phyloP scores from a whole-genome alignment of 2,329 filamentous ascomycete genomes.

The Pyrenochaeta sp. region DNA sequence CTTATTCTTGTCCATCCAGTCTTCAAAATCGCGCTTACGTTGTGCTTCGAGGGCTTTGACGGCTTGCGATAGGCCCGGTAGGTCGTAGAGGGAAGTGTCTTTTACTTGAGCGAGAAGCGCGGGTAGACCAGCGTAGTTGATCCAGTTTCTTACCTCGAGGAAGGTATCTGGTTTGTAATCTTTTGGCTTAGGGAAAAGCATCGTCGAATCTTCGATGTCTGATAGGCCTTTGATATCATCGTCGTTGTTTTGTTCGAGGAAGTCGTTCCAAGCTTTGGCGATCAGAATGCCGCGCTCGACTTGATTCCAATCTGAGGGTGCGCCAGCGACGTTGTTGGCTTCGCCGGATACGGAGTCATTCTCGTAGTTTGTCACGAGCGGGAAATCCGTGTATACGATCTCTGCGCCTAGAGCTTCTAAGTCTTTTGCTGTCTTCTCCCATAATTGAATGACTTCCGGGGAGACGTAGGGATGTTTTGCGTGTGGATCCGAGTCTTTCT shows the following conservation, averaged over 20 bases:
- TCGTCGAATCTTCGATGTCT: constrained; percentile 48
- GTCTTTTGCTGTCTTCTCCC: constrained; percentile 44
- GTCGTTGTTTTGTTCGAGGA: constrained; percentile 56
- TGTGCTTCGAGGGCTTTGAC: constrained; percentile 58
- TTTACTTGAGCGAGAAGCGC: constrained; percentile 34
- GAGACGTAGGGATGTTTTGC: constrained; percentile 49
- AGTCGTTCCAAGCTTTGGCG: constrained; percentile 63
- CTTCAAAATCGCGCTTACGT: constrained; percentile 60
- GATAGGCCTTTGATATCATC: constrained; percentile 49
- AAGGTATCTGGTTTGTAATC: constrained; percentile 50
- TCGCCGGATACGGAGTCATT: constrained; percentile 47
- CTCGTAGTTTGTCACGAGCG: constrained; percentile 57
- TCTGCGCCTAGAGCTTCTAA: constrained; percentile 55
- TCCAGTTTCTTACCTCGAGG: constrained; percentile 52
- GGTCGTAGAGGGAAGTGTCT: constrained; percentile 51
- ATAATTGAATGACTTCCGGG: constrained; percentile 48
- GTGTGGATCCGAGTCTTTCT: constrained; percentile 38
- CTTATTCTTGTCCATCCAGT: constrained; percentile 56
- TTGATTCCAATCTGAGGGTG: constrained; percentile 57
- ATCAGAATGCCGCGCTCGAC: constrained; percentile 60
- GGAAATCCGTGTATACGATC: constrained; percentile 56
- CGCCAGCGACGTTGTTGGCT: constrained; percentile 53
- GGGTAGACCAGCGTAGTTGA: constrained; percentile 49
- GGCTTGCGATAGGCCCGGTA: constrained; percentile 54
- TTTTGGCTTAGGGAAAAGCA: constrained; percentile 50